Base-by-base conservation (phyloP, 2,329 filamentous ascomycete species). In the Rhytidhysteron rufulum region DNA sequence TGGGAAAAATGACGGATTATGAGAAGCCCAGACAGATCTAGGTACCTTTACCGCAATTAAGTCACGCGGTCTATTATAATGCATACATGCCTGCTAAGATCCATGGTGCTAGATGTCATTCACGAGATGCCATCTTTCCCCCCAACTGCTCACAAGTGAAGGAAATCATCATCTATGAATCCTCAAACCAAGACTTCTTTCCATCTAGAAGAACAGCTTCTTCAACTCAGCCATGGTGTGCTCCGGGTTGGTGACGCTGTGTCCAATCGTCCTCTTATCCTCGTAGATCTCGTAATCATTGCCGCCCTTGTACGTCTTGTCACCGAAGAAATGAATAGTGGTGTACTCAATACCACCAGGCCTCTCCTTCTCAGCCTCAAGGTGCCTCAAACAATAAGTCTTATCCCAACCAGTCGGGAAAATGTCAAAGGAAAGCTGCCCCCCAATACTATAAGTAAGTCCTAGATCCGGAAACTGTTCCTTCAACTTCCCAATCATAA, bases 371-470 rank as follows among this genome's bases (percentile, higher is more conserved):
- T 96, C 90, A 49, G 78, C 78, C 71, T 93, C 88, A 47, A 97
- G 74, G 69, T 96, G 90, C 55, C 80, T 75, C 53, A 97, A 76
- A 73, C 90, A 96, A 78, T 95, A 98, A 8, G 88, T 95, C 82
- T 97, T 98, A 73, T 98, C 93, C 93, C 93, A 98, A 60, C 93
- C 93, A 2, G 75, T 80, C 49, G 93, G 93, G 78, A 98, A 98
- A 58, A 97, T 86, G 63, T 98, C 93, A 67, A 98, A 98, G 44
- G 90, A 96, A 69, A 98, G 96, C 65, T 96, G 88, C 39, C 93
- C 93, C 55, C 93, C 93, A 57, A 98, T 95, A 48, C 88, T 91
- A 75, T 85, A 96, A 79, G 88, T 96, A 57, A 97, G 74, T 25
- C 87, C 88, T 48, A 88, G 73, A 66, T 95, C 82, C 2, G 81